These are phyloP conservation scores for Russula sp. DNA, from an alignment of 768 basidiomycete species.

Conservation along the genomic window DNA sequence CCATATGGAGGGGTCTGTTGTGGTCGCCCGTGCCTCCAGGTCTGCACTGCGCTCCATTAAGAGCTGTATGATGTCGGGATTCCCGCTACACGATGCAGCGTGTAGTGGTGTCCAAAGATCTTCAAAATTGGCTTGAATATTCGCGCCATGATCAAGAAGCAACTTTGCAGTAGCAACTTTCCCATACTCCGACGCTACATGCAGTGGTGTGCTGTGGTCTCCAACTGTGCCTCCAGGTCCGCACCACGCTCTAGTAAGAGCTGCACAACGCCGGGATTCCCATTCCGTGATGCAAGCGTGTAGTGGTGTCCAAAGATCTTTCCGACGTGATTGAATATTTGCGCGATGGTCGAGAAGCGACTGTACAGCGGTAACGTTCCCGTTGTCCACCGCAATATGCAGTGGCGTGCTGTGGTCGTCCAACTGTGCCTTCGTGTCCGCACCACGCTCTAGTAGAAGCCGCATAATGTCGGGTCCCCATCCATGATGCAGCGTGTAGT, in stretches of 20 bases:
- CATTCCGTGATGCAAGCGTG: not conserved
- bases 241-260: not conserved
- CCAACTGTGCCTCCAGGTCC: not conserved
- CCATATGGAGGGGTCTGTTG: not conserved
- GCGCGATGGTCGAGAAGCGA: not conserved
- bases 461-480: not conserved
- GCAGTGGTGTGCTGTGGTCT: too few species aligned
- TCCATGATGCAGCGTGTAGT: not conserved
- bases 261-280: not conserved
- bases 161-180: too few species aligned
- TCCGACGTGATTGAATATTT: not conserved
- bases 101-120: constrained; percentile 1
- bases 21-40: not conserved
- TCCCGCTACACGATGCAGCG: not conserved
- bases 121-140: too few species aligned
- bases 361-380: not conserved
- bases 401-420: not conserved
- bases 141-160: too few species aligned
- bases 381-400: not conserved
- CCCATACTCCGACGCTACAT: too few species aligned
- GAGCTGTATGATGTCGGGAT: not conserved
- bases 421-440: not conserved
- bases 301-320: not conserved
- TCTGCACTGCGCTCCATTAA: not conserved
- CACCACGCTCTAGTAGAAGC: not conserved